Conservation (phyloP, 495 filamentous ascomycete genomes). For the Aspergillus wentii region DNA sequence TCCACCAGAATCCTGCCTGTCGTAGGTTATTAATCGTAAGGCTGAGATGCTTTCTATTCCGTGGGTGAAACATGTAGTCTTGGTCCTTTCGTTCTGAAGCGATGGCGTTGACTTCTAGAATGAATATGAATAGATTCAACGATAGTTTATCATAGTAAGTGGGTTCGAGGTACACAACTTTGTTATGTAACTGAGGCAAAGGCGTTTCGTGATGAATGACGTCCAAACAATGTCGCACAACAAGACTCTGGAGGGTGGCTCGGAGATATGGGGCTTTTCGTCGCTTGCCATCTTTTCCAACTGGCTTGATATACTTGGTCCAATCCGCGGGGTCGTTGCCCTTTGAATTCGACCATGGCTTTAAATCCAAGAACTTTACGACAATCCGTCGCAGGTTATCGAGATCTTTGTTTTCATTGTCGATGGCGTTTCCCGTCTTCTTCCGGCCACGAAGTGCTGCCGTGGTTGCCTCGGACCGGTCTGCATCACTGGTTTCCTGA, state of each 20-base stretch:
- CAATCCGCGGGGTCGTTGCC: constrained; percentile 56
- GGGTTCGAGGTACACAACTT: constrained; percentile 68
- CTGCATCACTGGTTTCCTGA: constrained; percentile 38
- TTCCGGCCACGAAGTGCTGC: constrained; percentile 28
- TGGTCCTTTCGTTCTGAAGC: constrained; percentile 78
- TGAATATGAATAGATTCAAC: constrained; percentile 78
- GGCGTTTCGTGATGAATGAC: constrained; percentile 60
- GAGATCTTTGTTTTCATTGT: constrained; percentile 65
- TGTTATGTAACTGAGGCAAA: constrained; percentile 67
- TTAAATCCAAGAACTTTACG: constrained; percentile 63
- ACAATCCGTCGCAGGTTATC: constrained; percentile 69
- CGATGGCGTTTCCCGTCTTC: constrained; percentile 30
- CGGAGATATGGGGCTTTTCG: constrained; percentile 60
- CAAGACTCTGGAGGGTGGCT: constrained; percentile 65
- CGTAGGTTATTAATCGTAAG: constrained; percentile 72
- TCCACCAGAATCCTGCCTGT: constrained; percentile 88
- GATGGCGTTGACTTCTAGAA: constrained; percentile 78
- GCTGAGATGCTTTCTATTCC: constrained; percentile 58
- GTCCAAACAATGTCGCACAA: constrained; percentile 72
- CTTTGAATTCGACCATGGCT: constrained; percentile 65
- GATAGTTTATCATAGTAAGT: constrained; percentile 79
- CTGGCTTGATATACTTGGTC: constrained; percentile 69
- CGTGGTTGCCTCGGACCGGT: constrained; percentile 24
- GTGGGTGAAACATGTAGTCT: constrained; percentile 85
- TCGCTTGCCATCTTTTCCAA: constrained; percentile 46